phyloP scores from a whole-genome alignment of 2,329 filamentous ascomycete genomes.

The Colletotrichum viniferum region DNA sequence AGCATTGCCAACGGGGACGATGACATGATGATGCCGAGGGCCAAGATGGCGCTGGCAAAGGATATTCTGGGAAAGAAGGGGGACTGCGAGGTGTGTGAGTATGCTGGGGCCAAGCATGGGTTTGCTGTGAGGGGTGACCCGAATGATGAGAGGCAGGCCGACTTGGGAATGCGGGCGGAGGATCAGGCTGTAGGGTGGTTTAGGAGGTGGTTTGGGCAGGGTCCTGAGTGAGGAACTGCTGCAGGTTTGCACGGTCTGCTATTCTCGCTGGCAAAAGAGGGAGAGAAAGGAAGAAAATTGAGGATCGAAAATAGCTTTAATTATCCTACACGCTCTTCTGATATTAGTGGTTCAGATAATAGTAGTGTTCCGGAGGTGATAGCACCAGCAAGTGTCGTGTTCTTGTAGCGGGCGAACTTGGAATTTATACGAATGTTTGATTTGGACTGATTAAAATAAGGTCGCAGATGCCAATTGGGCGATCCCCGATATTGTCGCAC shows the following conservation, averaged over 20 bases:
- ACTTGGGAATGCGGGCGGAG: conserved; percentile 26
- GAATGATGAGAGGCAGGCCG: conserved; percentile 26
- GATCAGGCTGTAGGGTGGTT: conserved; percentile 34
- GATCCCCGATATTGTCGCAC: neutral
- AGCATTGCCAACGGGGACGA: conserved; percentile 50
- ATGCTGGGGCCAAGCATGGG: conserved; percentile 33
- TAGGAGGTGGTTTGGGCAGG: conserved; percentile 21
- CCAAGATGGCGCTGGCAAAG: conserved; percentile 37
- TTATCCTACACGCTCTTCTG: neutral
- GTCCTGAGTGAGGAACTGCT: neutral
- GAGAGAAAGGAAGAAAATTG: too few relatives aligned
- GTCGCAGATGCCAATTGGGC: too few relatives aligned
- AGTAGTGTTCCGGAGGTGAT: neutral
- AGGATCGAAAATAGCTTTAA: too few relatives aligned
- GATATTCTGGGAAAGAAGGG: conserved; percentile 36
- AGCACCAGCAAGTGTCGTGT: neutral
- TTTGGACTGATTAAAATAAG: too few relatives aligned
- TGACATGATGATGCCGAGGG: conserved; percentile 43
- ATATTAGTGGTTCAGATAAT: neutral
- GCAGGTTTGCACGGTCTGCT: neutral
- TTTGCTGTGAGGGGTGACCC: conserved; percentile 31
- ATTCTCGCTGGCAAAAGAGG: neutral
- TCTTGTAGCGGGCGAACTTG: neutral
- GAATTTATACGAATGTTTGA: too few relatives aligned
- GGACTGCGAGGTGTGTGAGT: conserved; percentile 28